phyloP scores from a whole-genome alignment of 345 rosid genomes.

The Gossypium ekmanianum region DNA sequence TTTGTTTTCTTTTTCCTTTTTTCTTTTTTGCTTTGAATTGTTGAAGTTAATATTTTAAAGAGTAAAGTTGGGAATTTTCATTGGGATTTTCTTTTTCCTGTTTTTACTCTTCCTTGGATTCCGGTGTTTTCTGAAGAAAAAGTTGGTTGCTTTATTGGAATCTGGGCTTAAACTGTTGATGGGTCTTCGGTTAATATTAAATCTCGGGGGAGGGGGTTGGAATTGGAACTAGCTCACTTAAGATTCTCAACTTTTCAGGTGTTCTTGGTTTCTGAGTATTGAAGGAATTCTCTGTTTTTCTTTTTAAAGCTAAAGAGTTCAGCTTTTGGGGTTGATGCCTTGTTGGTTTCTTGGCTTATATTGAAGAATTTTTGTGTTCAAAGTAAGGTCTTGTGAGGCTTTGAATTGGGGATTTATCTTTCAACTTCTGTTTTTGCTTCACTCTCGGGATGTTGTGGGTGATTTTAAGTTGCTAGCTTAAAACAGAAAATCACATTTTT shows the following conservation, averaged over 20 bases:
- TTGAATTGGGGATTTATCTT: neutral
- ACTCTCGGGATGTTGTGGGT: neutral
- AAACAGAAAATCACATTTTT: neutral
- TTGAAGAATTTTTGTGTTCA: neutral
- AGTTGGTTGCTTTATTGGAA: slow-evolving; percentile 42
- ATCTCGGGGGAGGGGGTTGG: slow-evolving; percentile 13
- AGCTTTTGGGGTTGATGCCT: neutral
- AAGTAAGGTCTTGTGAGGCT: neutral
- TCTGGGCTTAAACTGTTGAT: slow-evolving; percentile 31
- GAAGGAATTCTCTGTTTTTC: neutral
- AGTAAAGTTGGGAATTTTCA: slow-evolving; percentile 21
- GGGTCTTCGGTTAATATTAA: slow-evolving; percentile 26
- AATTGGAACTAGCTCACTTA: slow-evolving; percentile 2
- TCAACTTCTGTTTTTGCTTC: neutral
- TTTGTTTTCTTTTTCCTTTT: neutral
- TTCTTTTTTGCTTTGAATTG: slow-evolving; percentile 19
- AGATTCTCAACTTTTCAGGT: neutral
- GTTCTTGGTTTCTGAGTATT: slow-evolving; percentile 16
- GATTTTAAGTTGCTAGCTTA: neutral
- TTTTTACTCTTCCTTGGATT: slow-evolving; percentile 31
- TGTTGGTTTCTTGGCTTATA: slow-evolving; percentile 1
- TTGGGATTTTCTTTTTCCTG: slow-evolving; percentile 22
- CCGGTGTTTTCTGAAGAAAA: slow-evolving; percentile 25
- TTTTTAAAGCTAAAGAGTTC: neutral
- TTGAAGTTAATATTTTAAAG: neutral